Conservation (phyloP, 257 asterid species). For the Marsdenia floribunda region DNA sequence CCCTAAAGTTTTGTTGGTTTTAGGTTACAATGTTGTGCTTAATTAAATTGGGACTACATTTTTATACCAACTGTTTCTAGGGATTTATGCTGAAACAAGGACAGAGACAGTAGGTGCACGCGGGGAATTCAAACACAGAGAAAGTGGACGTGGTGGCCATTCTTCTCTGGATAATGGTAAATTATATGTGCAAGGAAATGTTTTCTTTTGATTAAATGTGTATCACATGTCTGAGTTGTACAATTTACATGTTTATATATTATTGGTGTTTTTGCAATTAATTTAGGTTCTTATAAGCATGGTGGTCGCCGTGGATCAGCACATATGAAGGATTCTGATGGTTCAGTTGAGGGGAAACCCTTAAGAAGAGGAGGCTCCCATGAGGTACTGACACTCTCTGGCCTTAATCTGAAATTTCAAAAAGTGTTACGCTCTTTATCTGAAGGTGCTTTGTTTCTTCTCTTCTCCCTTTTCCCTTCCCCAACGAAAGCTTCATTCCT, state of each 20-base stretch:
- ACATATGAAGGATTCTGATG: slow-evolving; percentile 56
- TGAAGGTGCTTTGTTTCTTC: too few relatives aligned
- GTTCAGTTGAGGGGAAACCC: slow-evolving; percentile 57
- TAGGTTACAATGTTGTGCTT: background rate
- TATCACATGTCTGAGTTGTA: background rate
- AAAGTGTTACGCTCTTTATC: background rate
- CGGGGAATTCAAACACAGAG: slow-evolving; percentile 44
- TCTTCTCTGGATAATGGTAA: slow-evolving; percentile 63
- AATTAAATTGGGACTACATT: background rate
- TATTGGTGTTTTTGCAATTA: slow-evolving; percentile 16
- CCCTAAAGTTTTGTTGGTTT: background rate
- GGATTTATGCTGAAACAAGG: slow-evolving; percentile 46
- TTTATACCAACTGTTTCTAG: slow-evolving; percentile 28
- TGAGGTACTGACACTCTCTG: slow-evolving; percentile 45
- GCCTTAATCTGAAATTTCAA: background rate
- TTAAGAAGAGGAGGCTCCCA: slow-evolving; percentile 61
- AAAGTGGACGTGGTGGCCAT: slow-evolving; percentile 53
- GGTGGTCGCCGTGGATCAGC: slow-evolving; percentile 69
- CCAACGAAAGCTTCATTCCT: background rate
- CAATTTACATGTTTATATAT: slow-evolving; percentile 3
- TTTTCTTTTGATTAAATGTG: background rate
- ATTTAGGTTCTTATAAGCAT: slow-evolving; percentile 60
- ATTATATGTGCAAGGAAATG: slow-evolving; percentile 17
- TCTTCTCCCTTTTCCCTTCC: background rate
- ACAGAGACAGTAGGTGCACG: slow-evolving; percentile 37